Conservation (phyloP, 345 rosid species). For the Ceriops decandra region DNA sequence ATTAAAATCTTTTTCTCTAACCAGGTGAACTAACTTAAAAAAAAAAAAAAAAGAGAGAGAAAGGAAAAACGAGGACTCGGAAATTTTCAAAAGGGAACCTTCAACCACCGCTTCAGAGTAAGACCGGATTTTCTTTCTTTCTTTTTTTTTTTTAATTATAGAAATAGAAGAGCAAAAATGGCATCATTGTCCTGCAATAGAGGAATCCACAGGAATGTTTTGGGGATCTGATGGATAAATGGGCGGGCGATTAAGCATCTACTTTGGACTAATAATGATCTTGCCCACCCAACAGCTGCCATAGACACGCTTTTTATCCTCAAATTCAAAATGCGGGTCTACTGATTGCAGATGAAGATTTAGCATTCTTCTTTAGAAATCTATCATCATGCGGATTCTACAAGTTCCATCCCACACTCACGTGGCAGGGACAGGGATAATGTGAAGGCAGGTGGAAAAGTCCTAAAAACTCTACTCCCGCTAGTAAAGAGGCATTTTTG, state of each 20-base stretch:
- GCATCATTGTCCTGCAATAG: neutral
- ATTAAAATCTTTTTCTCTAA: no score
- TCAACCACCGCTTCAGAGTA: conserved; percentile 7
- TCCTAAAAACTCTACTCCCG: no score
- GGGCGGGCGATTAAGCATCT: neutral
- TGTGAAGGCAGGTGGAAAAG: no score
- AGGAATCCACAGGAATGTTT: neutral
- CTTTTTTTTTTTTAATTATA: neutral
- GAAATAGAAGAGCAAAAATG: neutral
- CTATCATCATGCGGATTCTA: neutral
- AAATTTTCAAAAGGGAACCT: neutral
- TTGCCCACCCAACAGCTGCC: conserved; percentile 9
- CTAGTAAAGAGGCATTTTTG: no score
- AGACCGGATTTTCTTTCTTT: neutral
- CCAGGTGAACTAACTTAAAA: no score
- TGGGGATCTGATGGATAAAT: conserved; percentile 8
- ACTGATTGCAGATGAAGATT: neutral
- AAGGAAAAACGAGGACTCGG: no score
- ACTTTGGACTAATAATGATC: conserved; percentile 17
- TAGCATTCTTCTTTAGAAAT: neutral
- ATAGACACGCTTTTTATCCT: neutral
- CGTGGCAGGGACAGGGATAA: neutral
- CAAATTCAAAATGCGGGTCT: conserved; percentile 8
- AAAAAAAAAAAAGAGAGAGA: no score
- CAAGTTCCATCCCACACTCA: neutral